Conservation (phyloP, 164 flowering plant genomes). For the Nelumbo lutea region DNA sequence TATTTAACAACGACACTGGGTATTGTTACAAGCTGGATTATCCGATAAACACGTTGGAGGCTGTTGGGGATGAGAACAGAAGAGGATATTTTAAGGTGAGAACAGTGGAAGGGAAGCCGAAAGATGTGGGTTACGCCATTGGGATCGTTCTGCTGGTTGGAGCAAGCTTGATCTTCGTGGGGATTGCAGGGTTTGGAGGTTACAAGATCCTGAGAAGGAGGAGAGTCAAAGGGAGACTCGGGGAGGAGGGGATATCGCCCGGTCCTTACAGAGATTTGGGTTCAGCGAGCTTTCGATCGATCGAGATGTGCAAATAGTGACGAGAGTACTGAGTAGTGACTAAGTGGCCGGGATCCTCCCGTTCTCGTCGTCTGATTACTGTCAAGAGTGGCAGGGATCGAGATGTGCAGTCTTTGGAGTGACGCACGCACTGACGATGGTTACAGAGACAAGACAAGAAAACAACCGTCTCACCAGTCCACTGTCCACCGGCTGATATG, state of each 20-base stretch:
- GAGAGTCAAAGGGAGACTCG: constrained; percentile 22
- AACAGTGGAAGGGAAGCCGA: constrained; percentile 18
- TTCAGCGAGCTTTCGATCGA: constrained; percentile 50
- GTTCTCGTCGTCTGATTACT: not conserved
- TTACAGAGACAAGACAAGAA: too few relatives aligned
- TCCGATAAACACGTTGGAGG: constrained; percentile 61
- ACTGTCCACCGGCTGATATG: too few relatives aligned
- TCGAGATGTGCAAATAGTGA: constrained; percentile 34
- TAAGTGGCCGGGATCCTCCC: not conserved
- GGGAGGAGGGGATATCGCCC: constrained; percentile 42
- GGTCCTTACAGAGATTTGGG: constrained; percentile 67
- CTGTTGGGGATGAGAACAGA: constrained; percentile 48
- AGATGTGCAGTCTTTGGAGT: not conserved
- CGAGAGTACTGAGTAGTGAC: not conserved
- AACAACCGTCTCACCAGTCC: too few relatives aligned
- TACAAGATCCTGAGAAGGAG: constrained; percentile 33
- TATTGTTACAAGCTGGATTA: constrained; percentile 68
- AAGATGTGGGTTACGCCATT: constrained; percentile 22
- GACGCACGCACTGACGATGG: not conserved
- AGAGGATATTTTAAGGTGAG: constrained; percentile 65
- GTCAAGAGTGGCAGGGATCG: not conserved
- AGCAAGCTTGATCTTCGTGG: constrained; percentile 12
- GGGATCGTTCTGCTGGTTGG: constrained; percentile 15
- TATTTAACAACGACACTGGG: constrained; percentile 71
- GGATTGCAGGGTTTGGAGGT: constrained; percentile 27